Conservation (phyloP, 2,329 filamentous ascomycete species). For the Periconia sp. region DNA sequence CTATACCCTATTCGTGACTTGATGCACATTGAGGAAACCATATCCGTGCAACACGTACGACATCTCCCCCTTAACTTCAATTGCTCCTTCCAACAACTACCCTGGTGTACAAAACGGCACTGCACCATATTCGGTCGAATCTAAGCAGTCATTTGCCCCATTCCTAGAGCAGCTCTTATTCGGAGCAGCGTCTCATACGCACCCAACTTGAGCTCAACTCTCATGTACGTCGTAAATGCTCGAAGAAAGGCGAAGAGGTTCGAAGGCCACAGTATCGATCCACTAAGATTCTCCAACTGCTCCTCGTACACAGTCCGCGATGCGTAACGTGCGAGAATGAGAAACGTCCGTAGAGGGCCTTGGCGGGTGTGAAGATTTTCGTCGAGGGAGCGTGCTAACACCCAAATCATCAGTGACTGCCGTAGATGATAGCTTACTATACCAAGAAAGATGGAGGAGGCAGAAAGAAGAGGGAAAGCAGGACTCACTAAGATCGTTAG, state of each 20-base stretch:
- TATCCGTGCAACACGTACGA: no score
- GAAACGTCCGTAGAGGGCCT: constrained; percentile 62
- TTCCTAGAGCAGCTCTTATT: constrained; percentile 53
- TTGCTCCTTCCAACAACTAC: no score
- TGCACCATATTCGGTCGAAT: background rate
- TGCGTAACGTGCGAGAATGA: constrained; percentile 66
- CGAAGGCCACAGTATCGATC: constrained; percentile 49
- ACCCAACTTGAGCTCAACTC: constrained; percentile 60
- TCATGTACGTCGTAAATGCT: constrained; percentile 57
- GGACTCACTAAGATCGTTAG: constrained; percentile 82
- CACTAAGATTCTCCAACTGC: constrained; percentile 53
- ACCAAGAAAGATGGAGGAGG: background rate
- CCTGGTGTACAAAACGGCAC: no score
- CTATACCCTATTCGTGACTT: no score
- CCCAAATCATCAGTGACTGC: background rate
- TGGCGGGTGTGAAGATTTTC: constrained; percentile 79
- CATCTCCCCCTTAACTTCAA: no score
- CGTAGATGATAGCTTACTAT: constrained; percentile 4
- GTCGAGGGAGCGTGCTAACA: constrained; percentile 75
- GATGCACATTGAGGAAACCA: no score
- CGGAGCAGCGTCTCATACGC: constrained; percentile 61
- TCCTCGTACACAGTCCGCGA: constrained; percentile 65
- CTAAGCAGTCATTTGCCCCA: constrained; percentile 21
- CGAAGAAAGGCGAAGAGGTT: constrained; percentile 55
- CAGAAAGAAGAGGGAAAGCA: background rate